Conservation (phyloP, 352 stramenopile genomes). For the Pythium rhizo-oryzae region DNA sequence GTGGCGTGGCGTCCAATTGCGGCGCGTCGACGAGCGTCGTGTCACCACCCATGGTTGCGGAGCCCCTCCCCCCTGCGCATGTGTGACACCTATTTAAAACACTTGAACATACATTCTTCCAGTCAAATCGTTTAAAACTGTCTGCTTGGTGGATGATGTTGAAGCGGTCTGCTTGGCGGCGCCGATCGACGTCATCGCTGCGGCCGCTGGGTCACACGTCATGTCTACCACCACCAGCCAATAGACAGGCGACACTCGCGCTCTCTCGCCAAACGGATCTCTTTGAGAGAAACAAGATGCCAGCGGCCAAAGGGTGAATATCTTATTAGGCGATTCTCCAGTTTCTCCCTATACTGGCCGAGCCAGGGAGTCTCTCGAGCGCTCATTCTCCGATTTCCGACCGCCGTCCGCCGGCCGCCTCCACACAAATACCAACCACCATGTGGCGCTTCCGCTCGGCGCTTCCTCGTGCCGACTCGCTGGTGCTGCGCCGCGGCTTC, state of each 20-base stretch:
- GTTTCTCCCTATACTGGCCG: no score
- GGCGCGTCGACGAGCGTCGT: constrained; percentile 16
- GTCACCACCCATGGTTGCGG: constrained; percentile 3
- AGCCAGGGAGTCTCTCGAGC: not conserved
- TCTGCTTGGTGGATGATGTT: constrained; percentile 16
- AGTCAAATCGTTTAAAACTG: constrained; percentile 21
- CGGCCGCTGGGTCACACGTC: constrained; percentile 1
- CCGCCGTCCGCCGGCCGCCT: not conserved
- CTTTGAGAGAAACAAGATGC: constrained; percentile 1
- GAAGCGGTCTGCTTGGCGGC: constrained; percentile 21
- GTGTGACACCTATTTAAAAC: constrained; percentile 8
- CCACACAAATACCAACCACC: not conserved
- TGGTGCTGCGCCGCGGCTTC: constrained; percentile 9
- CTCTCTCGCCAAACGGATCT: not conserved
- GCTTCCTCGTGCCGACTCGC: constrained; percentile 12
- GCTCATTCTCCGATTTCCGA: not conserved
- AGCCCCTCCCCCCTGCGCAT: not conserved
- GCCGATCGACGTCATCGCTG: constrained; percentile 26
- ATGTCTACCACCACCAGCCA: constrained; percentile 23
- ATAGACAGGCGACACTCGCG: constrained; percentile 10
- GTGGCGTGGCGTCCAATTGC: not conserved
- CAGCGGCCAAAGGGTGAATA: not conserved
- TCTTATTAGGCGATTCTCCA: not conserved
- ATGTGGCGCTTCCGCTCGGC: constrained; percentile 24
- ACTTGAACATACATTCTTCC: not conserved